Evolutionary conservation across 768 basidiomycete genomes (phyloP), one percentile per base, ranked within the genome.

Genomic region (Hebeloma cylindrosporum): DNA sequence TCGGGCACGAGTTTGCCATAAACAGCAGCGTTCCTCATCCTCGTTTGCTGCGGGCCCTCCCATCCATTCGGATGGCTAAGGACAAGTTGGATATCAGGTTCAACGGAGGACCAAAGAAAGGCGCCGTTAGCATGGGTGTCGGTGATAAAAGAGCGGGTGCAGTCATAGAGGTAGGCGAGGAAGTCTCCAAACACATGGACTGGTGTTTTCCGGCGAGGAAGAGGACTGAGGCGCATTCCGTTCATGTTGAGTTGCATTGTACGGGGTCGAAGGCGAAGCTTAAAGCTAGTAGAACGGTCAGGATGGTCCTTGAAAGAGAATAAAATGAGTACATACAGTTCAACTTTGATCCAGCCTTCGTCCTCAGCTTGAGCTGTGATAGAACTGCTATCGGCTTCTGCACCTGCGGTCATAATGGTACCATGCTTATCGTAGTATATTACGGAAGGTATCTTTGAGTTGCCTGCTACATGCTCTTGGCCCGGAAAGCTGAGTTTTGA

Each of bases 201-300:
- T 26, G 87, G 75, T 0, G 79, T 73, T 57, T 86, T 87, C 23
- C 73, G 66, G n/a, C 69, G 72, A 0, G 87, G 87, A 18, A 90
- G 73, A 4, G 75, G 70, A 10, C 80, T 78, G 42, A 90, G 74
- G 4, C 82, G 80, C 82, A 89, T 88, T 31, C 87, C 87, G 61
- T 89, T 89, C 85, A 88, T 88, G 61, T 82, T 76, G 43, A 88
- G 75, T 53, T 82, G 79, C 87, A 90, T 89, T 7, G 83, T 73
- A 42, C 80, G 80, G 13, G 87, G 87, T 9, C 87, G 75, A 40
- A 90, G 69, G 48, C 87, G 85, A 48, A 89, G 75, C 64, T 90
- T 90, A 76, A 88, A 90, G 2, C 87, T 88, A 37, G 8, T 17
- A 38, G 26, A 28, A 21, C 25, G 38, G 34, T 49, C 10, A 45